These are phyloP conservation scores for Diaporthe destruens DNA, from an alignment of 2,329 filamentous ascomycete species.

Conservation along the genomic window DNA sequence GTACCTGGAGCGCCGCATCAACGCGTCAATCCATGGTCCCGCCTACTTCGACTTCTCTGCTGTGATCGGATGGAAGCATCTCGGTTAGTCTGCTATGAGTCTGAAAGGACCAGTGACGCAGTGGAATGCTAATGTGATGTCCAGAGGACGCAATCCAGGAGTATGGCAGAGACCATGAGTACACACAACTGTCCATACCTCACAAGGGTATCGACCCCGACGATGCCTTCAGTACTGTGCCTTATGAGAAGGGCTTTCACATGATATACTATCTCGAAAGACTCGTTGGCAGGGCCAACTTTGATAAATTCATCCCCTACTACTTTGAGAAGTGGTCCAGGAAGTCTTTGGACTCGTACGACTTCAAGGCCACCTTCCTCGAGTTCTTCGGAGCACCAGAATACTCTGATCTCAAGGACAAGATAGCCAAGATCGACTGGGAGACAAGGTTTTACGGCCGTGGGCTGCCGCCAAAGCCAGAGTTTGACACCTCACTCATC, in stretches of 20 bases:
- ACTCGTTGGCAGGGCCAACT: constrained; percentile 85
- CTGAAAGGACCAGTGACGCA: constrained; percentile 36
- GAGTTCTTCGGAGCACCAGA: constrained; percentile 80
- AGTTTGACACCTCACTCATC: constrained; percentile 89
- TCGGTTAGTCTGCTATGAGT: constrained; percentile 60
- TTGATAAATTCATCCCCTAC: constrained; percentile 94
- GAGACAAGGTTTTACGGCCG: constrained; percentile 89
- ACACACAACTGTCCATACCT: constrained; percentile 90
- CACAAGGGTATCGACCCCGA: constrained; percentile 94
- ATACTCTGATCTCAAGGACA: constrained; percentile 73
- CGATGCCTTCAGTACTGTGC: constrained; percentile 91
- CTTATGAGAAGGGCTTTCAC: constrained; percentile 97
- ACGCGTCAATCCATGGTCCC: constrained; percentile 82
- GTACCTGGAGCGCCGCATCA: constrained; percentile 90
- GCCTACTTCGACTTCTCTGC: constrained; percentile 92
- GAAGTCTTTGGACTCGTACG: constrained; percentile 91
- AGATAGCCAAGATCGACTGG: constrained; percentile 85
- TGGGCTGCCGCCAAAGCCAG: constrained; percentile 88
- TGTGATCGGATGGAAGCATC: constrained; percentile 94
- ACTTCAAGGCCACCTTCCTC: constrained; percentile 91
- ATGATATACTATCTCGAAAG: constrained; percentile 93
- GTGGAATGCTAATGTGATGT: constrained; percentile 11
- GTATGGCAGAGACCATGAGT: constrained; percentile 87
- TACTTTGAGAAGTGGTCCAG: constrained; percentile 89
- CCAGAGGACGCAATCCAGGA: constrained; percentile 80